These are phyloP conservation scores for Diaporthe ampelina DNA, from an alignment of 2,329 filamentous ascomycete species.

Conservation along the genomic window DNA sequence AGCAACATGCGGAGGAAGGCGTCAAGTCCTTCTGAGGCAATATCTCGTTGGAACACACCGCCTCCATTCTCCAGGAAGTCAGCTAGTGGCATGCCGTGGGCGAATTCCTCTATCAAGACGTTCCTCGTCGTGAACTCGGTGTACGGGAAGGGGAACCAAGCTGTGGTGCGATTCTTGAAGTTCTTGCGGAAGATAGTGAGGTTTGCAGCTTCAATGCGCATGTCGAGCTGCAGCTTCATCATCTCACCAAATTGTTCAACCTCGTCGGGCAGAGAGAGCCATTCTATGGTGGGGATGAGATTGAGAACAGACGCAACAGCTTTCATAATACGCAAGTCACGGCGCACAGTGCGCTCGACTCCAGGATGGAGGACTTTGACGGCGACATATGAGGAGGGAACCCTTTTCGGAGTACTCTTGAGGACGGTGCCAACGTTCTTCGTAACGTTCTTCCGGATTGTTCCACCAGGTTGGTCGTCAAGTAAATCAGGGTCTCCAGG, in stretches of 20 bases:
- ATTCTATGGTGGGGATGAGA: slow-evolving; percentile 92
- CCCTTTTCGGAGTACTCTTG: slow-evolving; percentile 86
- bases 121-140: slow-evolving; percentile 92
- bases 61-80: slow-evolving; percentile 93
- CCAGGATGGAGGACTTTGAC: slow-evolving; percentile 95
- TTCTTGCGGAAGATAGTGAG: slow-evolving; percentile 89
- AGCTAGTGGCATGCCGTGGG: slow-evolving; percentile 90
- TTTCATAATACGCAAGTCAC: slow-evolving; percentile 93
- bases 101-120: slow-evolving; percentile 95
- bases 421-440: slow-evolving; percentile 88
- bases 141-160: slow-evolving; percentile 98
- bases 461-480: slow-evolving; percentile 49
- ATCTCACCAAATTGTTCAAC: slow-evolving; percentile 95
- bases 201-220: slow-evolving; percentile 95
- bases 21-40: slow-evolving; percentile 94
- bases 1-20: slow-evolving; percentile 97
- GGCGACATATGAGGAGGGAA: slow-evolving; percentile 93
- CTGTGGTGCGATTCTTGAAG: slow-evolving; percentile 89
- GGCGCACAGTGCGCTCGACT: slow-evolving; percentile 89
- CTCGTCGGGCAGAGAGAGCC: slow-evolving; percentile 96
- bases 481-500: slow-evolving; percentile 71
- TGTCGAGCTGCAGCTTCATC: slow-evolving; percentile 97
- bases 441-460: slow-evolving; percentile 76
- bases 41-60: slow-evolving; percentile 92
- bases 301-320: slow-evolving; percentile 91